phyloP scores from a whole-genome alignment of 345 rosid genomes.

The Moricandia arvensis region DNA sequence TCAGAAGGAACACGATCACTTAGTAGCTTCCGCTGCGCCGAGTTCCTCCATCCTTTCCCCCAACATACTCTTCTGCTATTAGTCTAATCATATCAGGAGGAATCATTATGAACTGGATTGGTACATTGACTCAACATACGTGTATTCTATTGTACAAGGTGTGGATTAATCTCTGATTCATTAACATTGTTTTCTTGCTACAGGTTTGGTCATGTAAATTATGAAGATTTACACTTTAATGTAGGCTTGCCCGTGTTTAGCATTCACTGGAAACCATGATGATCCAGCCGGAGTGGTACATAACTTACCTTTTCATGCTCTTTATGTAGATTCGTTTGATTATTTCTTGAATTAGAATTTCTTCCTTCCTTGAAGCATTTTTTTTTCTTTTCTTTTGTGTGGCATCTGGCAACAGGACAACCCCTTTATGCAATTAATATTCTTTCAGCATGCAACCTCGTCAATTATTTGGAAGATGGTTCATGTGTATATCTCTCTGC shows the following conservation, averaged over 20 bases:
- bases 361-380: constrained; percentile 7
- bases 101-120: not conserved
- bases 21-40: too few species aligned
- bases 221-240: constrained; percentile 97
- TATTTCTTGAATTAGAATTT: not conserved
- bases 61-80: constrained; percentile 11
- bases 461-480: constrained; percentile 98
- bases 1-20: too few species aligned
- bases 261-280: constrained; percentile 99
- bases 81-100: constrained; percentile 13
- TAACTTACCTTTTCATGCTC: constrained; percentile 20
- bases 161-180: constrained; percentile 6
- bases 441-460: constrained; percentile 94
- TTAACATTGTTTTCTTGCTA: constrained; percentile 23
- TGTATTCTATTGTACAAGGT: constrained; percentile 8
- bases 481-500: constrained; percentile 86
- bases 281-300: constrained; percentile 99
- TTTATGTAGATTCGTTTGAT: constrained; percentile 12
- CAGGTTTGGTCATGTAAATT: constrained; percentile 98
- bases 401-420: constrained; percentile 71
- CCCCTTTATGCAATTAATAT: constrained; percentile 94
- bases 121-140: constrained; percentile 9
- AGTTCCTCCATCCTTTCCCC: too few species aligned
- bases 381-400: constrained; percentile 10
- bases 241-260: constrained; percentile 96